A percentile compares a stretch with the other conserved stretches of the same genome.
Evolutionary conservation across 345 rosid genomes (phyloP).

Genomic region (Theobroma cacao): DNA sequence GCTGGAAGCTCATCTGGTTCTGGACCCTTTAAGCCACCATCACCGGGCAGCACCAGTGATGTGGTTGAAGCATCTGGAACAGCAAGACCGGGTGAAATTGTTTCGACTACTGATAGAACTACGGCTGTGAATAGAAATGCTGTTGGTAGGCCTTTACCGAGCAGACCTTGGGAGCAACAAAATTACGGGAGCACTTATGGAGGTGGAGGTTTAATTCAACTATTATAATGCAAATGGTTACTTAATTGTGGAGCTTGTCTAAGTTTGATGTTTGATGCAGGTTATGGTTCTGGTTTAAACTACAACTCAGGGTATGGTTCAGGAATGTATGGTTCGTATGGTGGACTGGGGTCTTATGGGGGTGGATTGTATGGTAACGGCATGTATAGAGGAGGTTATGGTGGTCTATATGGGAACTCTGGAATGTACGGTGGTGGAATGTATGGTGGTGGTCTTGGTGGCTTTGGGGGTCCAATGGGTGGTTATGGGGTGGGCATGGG

Average conservation of each 20-base stretch:
- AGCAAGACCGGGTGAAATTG: slow-evolving; percentile 80
- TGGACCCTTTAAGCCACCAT: slow-evolving; percentile 87
- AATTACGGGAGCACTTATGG: slow-evolving; percentile 56
- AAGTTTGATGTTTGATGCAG: slow-evolving; percentile 38
- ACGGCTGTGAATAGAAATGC: slow-evolving; percentile 46
- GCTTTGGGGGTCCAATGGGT: slow-evolving; percentile 84
- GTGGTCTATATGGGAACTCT: slow-evolving; percentile 67
- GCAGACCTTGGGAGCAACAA: slow-evolving; percentile 92
- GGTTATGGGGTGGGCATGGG: slow-evolving; percentile 89
- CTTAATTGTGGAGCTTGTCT: slow-evolving; percentile 8
- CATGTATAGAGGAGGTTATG: slow-evolving; percentile 87
- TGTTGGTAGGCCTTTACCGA: slow-evolving; percentile 67
- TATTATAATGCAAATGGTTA: neutral
- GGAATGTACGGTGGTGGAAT: slow-evolving; percentile 52
- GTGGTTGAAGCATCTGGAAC: slow-evolving; percentile 97
- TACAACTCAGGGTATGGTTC: slow-evolving; percentile 73
- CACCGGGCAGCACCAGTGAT: slow-evolving; percentile 80
- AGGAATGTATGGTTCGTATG: slow-evolving; percentile 56
- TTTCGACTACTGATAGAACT: slow-evolving; percentile 43
- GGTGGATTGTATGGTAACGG: slow-evolving; percentile 76
- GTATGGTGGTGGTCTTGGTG: slow-evolving; percentile 39
- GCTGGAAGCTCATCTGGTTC: slow-evolving; percentile 70
- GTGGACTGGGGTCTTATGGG: slow-evolving; percentile 52
- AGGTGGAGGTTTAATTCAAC: slow-evolving; percentile 27
- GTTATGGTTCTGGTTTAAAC: slow-evolving; percentile 64